Evolutionary conservation across 2,329 filamentous ascomycete genomes (phyloP), one percentile per base, ranked within the genome.

Genomic region (Sporothrix luriei): DNA sequence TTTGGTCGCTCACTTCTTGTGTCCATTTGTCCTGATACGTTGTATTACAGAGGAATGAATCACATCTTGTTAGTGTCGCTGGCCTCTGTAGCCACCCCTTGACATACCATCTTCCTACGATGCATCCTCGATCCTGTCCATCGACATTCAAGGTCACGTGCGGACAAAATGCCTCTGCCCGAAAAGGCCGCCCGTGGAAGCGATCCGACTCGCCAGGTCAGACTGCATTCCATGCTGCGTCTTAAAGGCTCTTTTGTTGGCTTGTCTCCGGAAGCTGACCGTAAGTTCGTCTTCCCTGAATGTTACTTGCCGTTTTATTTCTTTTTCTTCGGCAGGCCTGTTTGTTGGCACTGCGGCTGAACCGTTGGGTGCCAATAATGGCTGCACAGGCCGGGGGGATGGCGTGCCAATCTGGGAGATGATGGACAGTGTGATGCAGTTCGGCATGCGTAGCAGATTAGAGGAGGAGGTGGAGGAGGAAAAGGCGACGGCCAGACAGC

Each of bases 81-180:
- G 33, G 1, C 33, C 33, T 33, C 33, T 7, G 33, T 6, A 33
- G 33, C 33, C 33, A 33, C 33, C 16, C 33, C 2, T 57, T 29
- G 54, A 38, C 6, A 11, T n/a, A 43, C 19, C 2, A 49, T n/a
- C 19, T 7, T 16, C 48, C 7, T 29, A 21, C 33, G 13, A 21
- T 43, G 55, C 57, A 46, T 46, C 38, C 26, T 43, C 40, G 11
- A 43, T n/a, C 57, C 33, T 26, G 5, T n/a, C 13, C 38, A 4
- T 62, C 57, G 55, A 43, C 24, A 10, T 24, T 64, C 61, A 40
- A 64, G 61, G 46, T 64, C 61, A 64, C 61, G 61, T 64, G 61
- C 7, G 9, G 40, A 14, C 13, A n/a, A 40, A 13, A 26, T 49
- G 14, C 16, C 38, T 9, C 14, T 33, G 24, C 40, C 14, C 61